phyloP scores from a whole-genome alignment of 208 protist species.

The Acanthamoeba triangularis region DNA sequence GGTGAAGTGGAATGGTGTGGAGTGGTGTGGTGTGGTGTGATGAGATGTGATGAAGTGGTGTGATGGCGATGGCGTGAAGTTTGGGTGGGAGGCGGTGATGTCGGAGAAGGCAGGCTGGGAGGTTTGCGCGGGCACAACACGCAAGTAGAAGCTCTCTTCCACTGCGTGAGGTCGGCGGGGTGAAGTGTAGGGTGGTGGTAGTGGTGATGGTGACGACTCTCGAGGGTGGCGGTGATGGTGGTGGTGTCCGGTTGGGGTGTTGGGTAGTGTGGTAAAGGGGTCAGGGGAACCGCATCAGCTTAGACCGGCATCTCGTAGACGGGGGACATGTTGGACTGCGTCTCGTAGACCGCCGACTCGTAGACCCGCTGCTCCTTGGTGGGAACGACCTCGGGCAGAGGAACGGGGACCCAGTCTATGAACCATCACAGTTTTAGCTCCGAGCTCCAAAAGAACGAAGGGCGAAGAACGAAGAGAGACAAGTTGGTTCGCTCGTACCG shows the following conservation, averaged over 20 bases:
- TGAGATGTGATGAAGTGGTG: background rate
- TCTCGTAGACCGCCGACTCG: slow-evolving; percentile 55
- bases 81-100: background rate
- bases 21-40: background rate
- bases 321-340: slow-evolving; percentile 25
- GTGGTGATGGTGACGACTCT: background rate
- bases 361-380: slow-evolving; percentile 27
- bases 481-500: background rate
- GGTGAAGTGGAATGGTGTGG: background rate
- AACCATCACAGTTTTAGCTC: background rate
- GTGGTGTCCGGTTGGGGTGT: background rate
- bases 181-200: background rate
- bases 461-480: background rate
- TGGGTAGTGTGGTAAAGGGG: background rate
- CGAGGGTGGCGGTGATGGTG: background rate
- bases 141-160: background rate
- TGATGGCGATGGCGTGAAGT: background rate
- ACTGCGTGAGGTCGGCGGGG: background rate
- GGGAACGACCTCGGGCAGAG: background rate
- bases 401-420: slow-evolving; percentile 40
- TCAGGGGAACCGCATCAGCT: background rate
- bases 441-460: background rate
- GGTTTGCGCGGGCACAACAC: background rate
- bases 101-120: background rate
- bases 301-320: slow-evolving; percentile 44